phyloP scores from a whole-genome alignment of 306 rosid species.

The Abrus precatorius region DNA sequence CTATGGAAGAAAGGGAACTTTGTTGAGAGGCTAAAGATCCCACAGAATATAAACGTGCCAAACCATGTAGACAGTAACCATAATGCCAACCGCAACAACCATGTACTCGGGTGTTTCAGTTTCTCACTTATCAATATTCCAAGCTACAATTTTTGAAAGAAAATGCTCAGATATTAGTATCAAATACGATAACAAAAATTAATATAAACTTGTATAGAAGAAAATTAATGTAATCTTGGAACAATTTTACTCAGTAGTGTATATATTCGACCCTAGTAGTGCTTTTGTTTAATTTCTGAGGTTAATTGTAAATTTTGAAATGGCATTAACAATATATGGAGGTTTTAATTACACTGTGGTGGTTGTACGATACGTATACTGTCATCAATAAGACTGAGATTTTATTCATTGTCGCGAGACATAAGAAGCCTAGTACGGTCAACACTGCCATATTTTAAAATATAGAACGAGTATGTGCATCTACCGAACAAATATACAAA shows the following conservation, averaged over 20 bases:
- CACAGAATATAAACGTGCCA: conserved; percentile 72
- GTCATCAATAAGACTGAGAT: not conserved
- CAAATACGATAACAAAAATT: not conserved
- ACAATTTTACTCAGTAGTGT: too few relatives aligned
- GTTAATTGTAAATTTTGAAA: not conserved
- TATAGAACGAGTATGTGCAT: too few relatives aligned
- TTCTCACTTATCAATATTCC: conserved; percentile 58
- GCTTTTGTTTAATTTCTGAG: not conserved
- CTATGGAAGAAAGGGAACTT: conserved; percentile 66
- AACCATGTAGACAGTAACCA: conserved; percentile 79
- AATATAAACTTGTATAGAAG: not conserved
- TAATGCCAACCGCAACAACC: conserved; percentile 50
- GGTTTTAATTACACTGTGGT: not conserved
- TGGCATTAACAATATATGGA: not conserved
- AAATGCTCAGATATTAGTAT: not conserved
- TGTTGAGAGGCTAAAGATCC: conserved; percentile 49
- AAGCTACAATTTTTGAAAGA: conserved; percentile 46
- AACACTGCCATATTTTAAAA: too few relatives aligned
- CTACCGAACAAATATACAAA: not conserved
- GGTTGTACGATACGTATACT: too few relatives aligned
- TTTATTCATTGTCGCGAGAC: not conserved
- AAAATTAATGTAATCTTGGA: too few relatives aligned
- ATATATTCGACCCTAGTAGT: too few relatives aligned
- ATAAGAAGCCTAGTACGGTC: not conserved
- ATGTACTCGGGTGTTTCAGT: conserved; percentile 66